A percentile compares a stretch with the other conserved stretches of the same genome.
These are phyloP conservation scores for Dictyophora rubrovolvata DNA, from an alignment of 768 basidiomycete genomes.

Conservation along the genomic window DNA sequence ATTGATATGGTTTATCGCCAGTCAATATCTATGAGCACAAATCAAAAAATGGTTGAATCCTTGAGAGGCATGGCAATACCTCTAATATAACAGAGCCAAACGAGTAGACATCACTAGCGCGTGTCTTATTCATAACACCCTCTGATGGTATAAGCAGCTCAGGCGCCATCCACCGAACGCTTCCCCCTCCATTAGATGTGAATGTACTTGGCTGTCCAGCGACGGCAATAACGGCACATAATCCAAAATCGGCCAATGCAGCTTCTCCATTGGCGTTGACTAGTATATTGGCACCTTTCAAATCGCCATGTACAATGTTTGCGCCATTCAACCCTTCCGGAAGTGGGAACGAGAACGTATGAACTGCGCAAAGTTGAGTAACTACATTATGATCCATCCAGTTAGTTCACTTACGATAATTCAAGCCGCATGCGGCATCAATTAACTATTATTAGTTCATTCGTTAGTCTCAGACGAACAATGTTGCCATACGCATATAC, in stretches of 20 bases:
- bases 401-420: conserved; percentile 1
- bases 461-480: not conserved
- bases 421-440: conserved; percentile 8
- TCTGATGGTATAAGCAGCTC: not conserved
- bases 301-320: conserved; percentile 4
- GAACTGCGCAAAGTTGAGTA: not conserved
- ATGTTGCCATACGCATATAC: not conserved
- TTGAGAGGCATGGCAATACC: not conserved
- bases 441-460: conserved; percentile 1
- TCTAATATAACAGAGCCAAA: conserved; percentile 8
- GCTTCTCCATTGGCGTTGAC: conserved; percentile 8
- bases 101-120: conserved; percentile 4
- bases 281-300: conserved; percentile 9
- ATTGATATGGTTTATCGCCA: conserved; percentile 4
- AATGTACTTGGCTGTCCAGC: not conserved
- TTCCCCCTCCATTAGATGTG: not conserved
- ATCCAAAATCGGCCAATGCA: conserved; percentile 6
- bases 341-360: conserved; percentile 3
- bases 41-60: not conserved
- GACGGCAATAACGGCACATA: not conserved
- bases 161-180: conserved; percentile 8
- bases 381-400: not conserved
- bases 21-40: not conserved
- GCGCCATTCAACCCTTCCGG: not conserved
- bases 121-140: not conserved